Evolutionary conservation across 805 yeast species (phyloP).

Genomic region (Saccharomyces paradoxus): DNA sequence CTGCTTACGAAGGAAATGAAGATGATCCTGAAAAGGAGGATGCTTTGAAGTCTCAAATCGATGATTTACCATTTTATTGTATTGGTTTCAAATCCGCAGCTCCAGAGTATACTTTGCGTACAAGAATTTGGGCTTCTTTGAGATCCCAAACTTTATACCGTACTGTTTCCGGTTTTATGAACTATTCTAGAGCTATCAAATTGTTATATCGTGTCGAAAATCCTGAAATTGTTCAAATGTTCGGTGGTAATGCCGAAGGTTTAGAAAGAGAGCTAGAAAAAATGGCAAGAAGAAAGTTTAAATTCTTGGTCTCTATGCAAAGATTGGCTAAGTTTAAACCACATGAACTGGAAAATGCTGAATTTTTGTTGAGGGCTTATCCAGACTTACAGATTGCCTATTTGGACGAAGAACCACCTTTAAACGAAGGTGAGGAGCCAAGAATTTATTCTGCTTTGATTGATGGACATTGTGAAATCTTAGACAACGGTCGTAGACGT

Average conservation of each 20-base stretch:
- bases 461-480: slow-evolving; percentile 71
- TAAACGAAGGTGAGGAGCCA: slow-evolving; percentile 60
- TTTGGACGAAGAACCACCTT: slow-evolving; percentile 85
- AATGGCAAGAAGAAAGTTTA: slow-evolving; percentile 79
- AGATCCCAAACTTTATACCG: slow-evolving; percentile 95
- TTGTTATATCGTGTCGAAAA: slow-evolving; percentile 88
- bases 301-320: slow-evolving; percentile 80
- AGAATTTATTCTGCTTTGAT: slow-evolving; percentile 68
- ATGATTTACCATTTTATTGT: slow-evolving; percentile 88
- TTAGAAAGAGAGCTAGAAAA: slow-evolving; percentile 88
- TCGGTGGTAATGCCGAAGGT: slow-evolving; percentile 97
- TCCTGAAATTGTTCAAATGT: slow-evolving; percentile 93
- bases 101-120: slow-evolving; percentile 91
- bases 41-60: slow-evolving; percentile 72
- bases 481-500: slow-evolving; percentile 66
- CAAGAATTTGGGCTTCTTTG: slow-evolving; percentile 97
- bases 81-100: slow-evolving; percentile 97
- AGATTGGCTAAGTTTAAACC: slow-evolving; percentile 62
- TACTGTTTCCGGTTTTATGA: slow-evolving; percentile 97
- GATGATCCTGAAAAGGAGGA: slow-evolving; percentile 50
- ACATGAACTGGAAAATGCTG: slow-evolving; percentile 73
- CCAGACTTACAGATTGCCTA: slow-evolving; percentile 87
- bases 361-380: slow-evolving; percentile 71
- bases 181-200: slow-evolving; percentile 93
- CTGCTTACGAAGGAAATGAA: slow-evolving; percentile 49